Conservation (phyloP, 2,329 filamentous ascomycete species). For the Dothistroma pini region DNA sequence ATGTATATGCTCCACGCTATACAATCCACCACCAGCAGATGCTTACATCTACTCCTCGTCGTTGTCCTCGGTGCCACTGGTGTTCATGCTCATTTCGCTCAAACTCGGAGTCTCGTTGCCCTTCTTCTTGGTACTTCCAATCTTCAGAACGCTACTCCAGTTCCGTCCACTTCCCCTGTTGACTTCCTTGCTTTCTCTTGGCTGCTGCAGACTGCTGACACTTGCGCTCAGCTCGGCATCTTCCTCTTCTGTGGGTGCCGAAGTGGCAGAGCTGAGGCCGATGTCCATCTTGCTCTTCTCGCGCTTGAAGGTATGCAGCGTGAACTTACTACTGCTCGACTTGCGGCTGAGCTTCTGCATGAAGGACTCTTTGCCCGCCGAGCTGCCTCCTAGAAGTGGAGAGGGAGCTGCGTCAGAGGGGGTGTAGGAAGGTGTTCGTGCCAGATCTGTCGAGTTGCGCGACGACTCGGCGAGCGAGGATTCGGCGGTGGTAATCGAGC, state of each 20-base stretch:
- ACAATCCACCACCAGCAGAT: not conserved
- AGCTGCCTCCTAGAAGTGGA: slow-evolving; percentile 32
- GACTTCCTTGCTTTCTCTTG: slow-evolving; percentile 37
- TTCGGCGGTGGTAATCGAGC: slow-evolving; percentile 36
- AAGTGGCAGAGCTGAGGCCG: slow-evolving; percentile 22
- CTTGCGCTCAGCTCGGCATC: slow-evolving; percentile 32
- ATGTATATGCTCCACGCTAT: not conserved
- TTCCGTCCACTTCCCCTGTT: slow-evolving; percentile 38
- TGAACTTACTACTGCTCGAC: slow-evolving; percentile 45
- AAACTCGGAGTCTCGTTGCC: slow-evolving; percentile 44
- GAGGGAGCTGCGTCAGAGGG: slow-evolving; percentile 40
- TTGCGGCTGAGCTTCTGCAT: slow-evolving; percentile 51
- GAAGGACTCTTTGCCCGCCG: slow-evolving; percentile 44
- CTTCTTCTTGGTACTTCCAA: slow-evolving; percentile 35
- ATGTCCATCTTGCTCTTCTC: slow-evolving; percentile 37
- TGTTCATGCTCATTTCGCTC: slow-evolving; percentile 43
- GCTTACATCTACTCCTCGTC: slow-evolving; percentile 7
- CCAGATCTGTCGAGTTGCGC: slow-evolving; percentile 29
- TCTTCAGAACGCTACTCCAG: slow-evolving; percentile 45
- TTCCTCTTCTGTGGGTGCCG: slow-evolving; percentile 37
- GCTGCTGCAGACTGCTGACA: slow-evolving; percentile 33
- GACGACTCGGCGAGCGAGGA: slow-evolving; percentile 31
- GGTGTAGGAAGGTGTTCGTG: slow-evolving; percentile 34
- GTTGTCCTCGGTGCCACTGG: slow-evolving; percentile 10
- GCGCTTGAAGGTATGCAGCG: slow-evolving; percentile 35